These are phyloP conservation scores for Erodium texanum DNA, from an alignment of 441 rosid genomes.

Conservation along the genomic window DNA sequence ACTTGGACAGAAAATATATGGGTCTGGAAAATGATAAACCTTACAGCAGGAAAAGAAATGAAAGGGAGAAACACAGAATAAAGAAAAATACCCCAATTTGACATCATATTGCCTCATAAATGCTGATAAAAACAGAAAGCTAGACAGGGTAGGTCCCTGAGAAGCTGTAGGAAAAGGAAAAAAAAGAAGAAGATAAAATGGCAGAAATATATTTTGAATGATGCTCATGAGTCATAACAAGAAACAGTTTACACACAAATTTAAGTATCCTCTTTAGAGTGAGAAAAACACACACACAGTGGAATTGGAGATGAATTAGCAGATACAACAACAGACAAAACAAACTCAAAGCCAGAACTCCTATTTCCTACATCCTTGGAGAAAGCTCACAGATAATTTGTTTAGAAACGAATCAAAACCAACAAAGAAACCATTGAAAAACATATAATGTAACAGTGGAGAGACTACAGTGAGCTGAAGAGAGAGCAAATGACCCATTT, in stretches of 20 bases:
- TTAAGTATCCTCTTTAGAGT: background rate
- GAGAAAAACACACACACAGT: background rate
- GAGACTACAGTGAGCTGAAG: background rate
- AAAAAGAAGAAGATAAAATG: constrained; percentile 1
- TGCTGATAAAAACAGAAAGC: constrained; percentile 6
- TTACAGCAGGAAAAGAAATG: background rate
- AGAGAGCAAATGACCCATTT: background rate
- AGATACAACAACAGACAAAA: background rate
- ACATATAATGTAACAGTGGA: background rate
- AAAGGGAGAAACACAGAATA: background rate
- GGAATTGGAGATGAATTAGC: background rate
- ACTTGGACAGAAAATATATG: background rate
- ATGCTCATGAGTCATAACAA: background rate
- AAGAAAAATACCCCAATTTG: background rate
- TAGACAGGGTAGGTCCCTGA: constrained; percentile 5
- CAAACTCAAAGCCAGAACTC: background rate
- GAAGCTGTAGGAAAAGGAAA: background rate
- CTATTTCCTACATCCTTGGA: background rate
- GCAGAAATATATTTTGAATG: background rate
- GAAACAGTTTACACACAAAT: background rate
- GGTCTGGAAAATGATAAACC: background rate
- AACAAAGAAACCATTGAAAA: background rate
- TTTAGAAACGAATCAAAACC: background rate
- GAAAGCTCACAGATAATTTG: background rate
- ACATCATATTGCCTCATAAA: background rate